phyloP scores from a whole-genome alignment of 2,329 filamentous ascomycete genomes.

The Trichoderma sp. region DNA sequence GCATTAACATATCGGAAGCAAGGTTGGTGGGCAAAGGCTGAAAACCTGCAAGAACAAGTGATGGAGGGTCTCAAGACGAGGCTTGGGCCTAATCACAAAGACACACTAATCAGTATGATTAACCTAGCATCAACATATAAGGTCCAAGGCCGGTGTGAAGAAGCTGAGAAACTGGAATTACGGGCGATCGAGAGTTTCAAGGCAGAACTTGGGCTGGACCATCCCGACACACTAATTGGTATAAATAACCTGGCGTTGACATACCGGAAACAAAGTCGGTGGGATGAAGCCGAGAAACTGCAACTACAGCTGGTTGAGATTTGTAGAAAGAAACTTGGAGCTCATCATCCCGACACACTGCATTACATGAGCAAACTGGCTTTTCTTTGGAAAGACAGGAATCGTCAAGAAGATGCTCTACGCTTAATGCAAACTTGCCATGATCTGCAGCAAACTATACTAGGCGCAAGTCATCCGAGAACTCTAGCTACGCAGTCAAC shows the following conservation, averaged over 20 bases:
- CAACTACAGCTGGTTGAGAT: conserved; percentile 34
- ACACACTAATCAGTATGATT: not conserved
- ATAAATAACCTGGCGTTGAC: not conserved
- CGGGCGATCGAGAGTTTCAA: not conserved
- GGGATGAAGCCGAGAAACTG: not conserved
- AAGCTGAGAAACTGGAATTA: not conserved
- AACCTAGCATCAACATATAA: not conserved
- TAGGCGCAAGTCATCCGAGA: not conserved
- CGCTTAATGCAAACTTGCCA: not conserved
- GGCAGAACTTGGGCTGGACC: not conserved
- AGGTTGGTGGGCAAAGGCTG: not conserved
- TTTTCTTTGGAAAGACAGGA: not conserved
- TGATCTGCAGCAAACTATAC: not conserved
- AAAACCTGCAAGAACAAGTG: not conserved
- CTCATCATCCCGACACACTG: not conserved
- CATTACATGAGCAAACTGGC: not conserved
- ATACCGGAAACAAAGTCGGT: not conserved
- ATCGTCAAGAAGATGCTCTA: not conserved
- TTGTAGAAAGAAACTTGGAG: not conserved
- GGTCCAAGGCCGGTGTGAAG: not conserved
- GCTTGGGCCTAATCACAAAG: not conserved
- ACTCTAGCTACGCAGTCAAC: not conserved
- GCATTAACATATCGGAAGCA: not conserved
- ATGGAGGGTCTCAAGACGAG: not conserved
- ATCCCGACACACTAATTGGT: not conserved